Evolutionary conservation across 1,139 yeast genomes (phyloP), one percentile per base, ranked within the genome.

Genomic region (Kodamaea sp.): DNA sequence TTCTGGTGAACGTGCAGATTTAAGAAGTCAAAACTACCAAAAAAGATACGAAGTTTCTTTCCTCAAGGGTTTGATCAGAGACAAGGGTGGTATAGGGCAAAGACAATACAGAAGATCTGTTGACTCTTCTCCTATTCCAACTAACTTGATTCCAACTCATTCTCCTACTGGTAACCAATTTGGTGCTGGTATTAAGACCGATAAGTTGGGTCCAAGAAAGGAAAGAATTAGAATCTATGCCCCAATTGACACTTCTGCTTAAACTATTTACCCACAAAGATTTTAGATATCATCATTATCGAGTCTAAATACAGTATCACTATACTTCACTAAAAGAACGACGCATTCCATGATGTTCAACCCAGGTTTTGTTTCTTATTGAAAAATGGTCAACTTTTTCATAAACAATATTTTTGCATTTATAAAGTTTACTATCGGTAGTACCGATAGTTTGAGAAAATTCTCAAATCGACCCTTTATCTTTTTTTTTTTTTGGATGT

Each of bases 51-150:
- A 70, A 51, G 54, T 64, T 10, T 69, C 74, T 11, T 69, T 70
- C 53, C 58, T 70, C 46, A 69, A 67, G 53, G 60, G 60, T n/a
- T 65, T 60, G 45, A 68, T 67, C 38, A 67, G 65, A 54, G 77
- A 72, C 50, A 70, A 68, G 54, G 76, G 76, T 36, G 75, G 76
- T 36, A 58, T 68, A 52, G 75, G 75, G 39, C 73, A 65, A 53
- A 65, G 58, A 47, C 72, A 67, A 47, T 65, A 60, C 50, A 66
- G 70, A 53, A 62, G 66, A 55, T 47, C 55, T 39, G 50, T 58
- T 12, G 64, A 58, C 45, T 57, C 59, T 12, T 57, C 62, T 7
- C 49, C 60, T 8, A 48, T 60, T 27, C 65, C 73, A 28, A 57
- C 62, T 32, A 62, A 52, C 34, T 56, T 69, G 45, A 70, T 71